phyloP scores from a whole-genome alignment of 2,329 filamentous ascomycete genomes.

The Colletotrichum costaricense region DNA sequence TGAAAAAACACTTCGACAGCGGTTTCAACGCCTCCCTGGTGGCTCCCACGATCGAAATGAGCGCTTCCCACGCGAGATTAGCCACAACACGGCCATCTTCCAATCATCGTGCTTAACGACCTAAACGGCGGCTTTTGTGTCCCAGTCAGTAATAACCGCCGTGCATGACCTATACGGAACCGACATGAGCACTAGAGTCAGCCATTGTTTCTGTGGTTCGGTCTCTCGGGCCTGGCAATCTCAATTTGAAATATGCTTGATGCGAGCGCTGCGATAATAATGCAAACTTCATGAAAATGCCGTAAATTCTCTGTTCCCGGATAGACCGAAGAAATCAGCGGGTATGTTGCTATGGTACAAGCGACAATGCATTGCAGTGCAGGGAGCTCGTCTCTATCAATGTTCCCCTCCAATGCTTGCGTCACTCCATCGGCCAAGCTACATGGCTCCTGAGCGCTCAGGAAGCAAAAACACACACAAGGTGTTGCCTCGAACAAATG shows the following conservation, averaged over 20 bases:
- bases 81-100: slow-evolving; percentile 11
- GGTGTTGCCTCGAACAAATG: slow-evolving; percentile 22
- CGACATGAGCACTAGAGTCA: slow-evolving; percentile 1
- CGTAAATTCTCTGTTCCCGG: slow-evolving; percentile 10
- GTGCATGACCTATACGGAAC: not conserved
- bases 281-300: slow-evolving; percentile 8
- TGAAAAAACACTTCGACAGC: not conserved
- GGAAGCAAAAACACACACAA: not conserved
- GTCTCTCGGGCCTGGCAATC: not conserved
- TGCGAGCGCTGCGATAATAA: not conserved
- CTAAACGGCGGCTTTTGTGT: not conserved
- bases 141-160: slow-evolving; percentile 6
- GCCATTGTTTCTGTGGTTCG: not conserved
- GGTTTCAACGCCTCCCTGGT: slow-evolving; percentile 15
- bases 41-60: slow-evolving; percentile 31
- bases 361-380: not conserved
- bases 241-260: not conserved
- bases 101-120: slow-evolving; percentile 20
- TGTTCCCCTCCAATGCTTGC: slow-evolving; percentile 11
- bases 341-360: slow-evolving; percentile 33
- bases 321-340: slow-evolving; percentile 11
- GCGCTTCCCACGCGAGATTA: slow-evolving; percentile 34
- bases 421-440: slow-evolving; percentile 18
- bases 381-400: slow-evolving; percentile 15
- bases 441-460: not conserved